phyloP scores from a whole-genome alignment of 352 stramenopile species.

The Phytophthora sansomeana region DNA sequence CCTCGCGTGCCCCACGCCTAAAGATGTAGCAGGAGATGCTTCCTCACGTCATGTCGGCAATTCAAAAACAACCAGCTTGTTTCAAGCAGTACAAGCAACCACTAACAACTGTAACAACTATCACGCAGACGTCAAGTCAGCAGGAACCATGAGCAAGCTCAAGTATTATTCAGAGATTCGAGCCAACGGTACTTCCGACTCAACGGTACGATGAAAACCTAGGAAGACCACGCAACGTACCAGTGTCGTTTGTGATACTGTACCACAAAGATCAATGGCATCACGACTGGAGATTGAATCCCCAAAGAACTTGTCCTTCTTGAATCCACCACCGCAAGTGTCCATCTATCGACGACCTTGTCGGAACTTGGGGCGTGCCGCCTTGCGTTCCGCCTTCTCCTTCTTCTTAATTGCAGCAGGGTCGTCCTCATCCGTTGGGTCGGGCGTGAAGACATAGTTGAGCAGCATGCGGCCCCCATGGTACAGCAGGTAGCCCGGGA shows the following conservation, averaged over 20 bases:
- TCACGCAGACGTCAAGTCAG: background rate
- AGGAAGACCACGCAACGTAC: too few species aligned
- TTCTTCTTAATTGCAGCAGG: slow-evolving; percentile 70
- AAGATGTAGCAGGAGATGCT: slow-evolving; percentile 14
- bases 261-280: too few species aligned
- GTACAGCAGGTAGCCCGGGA: slow-evolving; percentile 87
- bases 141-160: background rate
- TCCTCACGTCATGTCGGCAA: slow-evolving; percentile 24
- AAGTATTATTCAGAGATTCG: background rate
- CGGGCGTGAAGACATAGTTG: slow-evolving; percentile 86
- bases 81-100: background rate
- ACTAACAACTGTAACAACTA: slow-evolving; percentile 5
- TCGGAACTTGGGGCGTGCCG: slow-evolving; percentile 59
- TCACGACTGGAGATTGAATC: slow-evolving; percentile 27
- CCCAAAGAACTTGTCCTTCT: background rate
- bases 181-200: too few species aligned
- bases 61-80: background rate
- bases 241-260: too few species aligned
- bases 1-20: slow-evolving; percentile 7
- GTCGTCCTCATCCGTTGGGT: slow-evolving; percentile 63
- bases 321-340: too few species aligned
- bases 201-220: too few species aligned
- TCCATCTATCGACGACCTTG: slow-evolving; percentile 44
- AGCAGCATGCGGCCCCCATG: slow-evolving; percentile 75
- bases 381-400: slow-evolving; percentile 79